phyloP scores from a whole-genome alignment of 2,329 filamentous ascomycete species.

The Trichocomaceae sp. region DNA sequence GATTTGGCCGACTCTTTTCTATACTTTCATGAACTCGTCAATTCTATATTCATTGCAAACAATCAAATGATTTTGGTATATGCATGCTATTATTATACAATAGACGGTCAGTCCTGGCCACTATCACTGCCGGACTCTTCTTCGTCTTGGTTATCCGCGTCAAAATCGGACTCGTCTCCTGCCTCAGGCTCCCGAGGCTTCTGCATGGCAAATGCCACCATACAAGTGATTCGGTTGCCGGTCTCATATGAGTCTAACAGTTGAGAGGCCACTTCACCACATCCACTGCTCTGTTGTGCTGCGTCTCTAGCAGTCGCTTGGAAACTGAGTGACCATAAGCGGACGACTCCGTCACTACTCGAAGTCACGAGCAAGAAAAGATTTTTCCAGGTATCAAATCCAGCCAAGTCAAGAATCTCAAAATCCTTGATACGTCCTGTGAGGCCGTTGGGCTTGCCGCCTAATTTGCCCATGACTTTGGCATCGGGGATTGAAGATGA shows the following conservation, averaged over 20 bases:
- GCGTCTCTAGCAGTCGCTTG: slow-evolving; percentile 19
- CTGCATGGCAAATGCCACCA: slow-evolving; percentile 81
- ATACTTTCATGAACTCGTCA: neutral
- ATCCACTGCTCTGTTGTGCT: slow-evolving; percentile 18
- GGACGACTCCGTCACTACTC: slow-evolving; percentile 79
- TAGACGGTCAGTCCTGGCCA: slow-evolving; percentile 15
- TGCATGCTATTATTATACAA: slow-evolving; percentile 6
- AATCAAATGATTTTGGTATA: neutral
- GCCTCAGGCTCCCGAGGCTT: slow-evolving; percentile 49
- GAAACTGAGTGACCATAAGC: slow-evolving; percentile 60
- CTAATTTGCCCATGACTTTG: slow-evolving; percentile 63
- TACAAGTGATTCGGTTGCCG: slow-evolving; percentile 79
- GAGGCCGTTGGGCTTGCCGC: slow-evolving; percentile 63
- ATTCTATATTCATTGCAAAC: neutral
- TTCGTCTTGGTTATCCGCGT: slow-evolving; percentile 26
- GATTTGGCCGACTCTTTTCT: neutral
- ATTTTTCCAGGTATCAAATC: slow-evolving; percentile 25
- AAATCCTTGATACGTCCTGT: slow-evolving; percentile 82
- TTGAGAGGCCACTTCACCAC: slow-evolving; percentile 13
- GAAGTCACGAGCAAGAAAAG: slow-evolving; percentile 61
- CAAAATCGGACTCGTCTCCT: slow-evolving; percentile 53
- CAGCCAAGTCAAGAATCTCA: slow-evolving; percentile 50
- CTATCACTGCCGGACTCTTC: slow-evolving; percentile 18
- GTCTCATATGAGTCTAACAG: slow-evolving; percentile 76
- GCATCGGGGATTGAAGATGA: slow-evolving; percentile 55